Percentiles rank a stretch among this genome's conserved stretches.
Evolutionary conservation across 2,329 filamentous ascomycete species (phyloP).

Genomic region (Pestalotiopsis sp.): DNA sequence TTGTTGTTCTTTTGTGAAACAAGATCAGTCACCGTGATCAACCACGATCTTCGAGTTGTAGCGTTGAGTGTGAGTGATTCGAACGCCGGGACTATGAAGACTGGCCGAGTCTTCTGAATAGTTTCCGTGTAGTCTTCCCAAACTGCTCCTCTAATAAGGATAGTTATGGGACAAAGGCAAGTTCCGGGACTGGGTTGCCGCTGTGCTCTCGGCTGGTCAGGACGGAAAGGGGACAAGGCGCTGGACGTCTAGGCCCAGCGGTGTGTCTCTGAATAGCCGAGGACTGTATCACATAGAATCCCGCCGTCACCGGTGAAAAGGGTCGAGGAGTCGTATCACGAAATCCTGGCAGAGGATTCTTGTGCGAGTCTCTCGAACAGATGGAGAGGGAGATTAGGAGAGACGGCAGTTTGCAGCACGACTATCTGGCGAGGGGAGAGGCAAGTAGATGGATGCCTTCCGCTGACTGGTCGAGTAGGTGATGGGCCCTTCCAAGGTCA

Average conservation of each 20-base stretch:
- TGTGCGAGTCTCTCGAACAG: constrained; percentile 27
- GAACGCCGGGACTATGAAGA: background rate
- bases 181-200: constrained; percentile 29
- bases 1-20: background rate
- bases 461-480: constrained; percentile 17
- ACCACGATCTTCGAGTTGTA: background rate
- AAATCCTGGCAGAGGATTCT: constrained; percentile 29
- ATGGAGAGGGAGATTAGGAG: constrained; percentile 21
- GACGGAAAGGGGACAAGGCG: constrained; percentile 25
- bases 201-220: constrained; percentile 29
- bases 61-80: background rate
- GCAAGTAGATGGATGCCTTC: background rate
- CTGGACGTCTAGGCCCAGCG: constrained; percentile 30
- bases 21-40: background rate
- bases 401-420: constrained; percentile 22
- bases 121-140: constrained; percentile 20
- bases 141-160: constrained; percentile 24
- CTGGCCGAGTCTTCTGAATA: background rate
- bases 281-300: constrained; percentile 40
- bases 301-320: constrained; percentile 37
- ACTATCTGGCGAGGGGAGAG: constrained; percentile 12
- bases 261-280: constrained; percentile 39
- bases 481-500: constrained; percentile 18
- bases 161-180: constrained; percentile 24
- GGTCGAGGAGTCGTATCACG: constrained; percentile 33